Base-by-base conservation (phyloP, 352 stramenopile species). In the Aphanomyces cochlioides region DNA sequence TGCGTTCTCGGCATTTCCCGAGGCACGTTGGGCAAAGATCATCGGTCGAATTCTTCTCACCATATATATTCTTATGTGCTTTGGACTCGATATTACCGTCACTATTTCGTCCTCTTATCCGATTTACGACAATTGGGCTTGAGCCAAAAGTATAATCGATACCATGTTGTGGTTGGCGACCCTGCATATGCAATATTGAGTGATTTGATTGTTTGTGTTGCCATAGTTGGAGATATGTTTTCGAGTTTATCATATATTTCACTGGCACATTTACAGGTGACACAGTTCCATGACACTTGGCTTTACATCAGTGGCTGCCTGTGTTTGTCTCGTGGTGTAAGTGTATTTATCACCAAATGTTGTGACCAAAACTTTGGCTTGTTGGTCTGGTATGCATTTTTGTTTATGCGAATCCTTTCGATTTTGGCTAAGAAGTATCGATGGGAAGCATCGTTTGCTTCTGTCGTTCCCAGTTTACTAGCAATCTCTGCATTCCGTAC, bases 331-430 rank as follows among this genome's bases (percentile, higher is more conserved):
- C 64, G 64, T 8, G 36, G 17, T 4, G 64, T 70, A 63, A 28
- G 28, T 28, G 28, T 2, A 7, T 21, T 50, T 12, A 50, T 50
- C n/a, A 36, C 43, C 10, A n/a, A 12, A 12, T n/a, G 10, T 50
- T 50, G 10, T 12, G 28, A n/a, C 10, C 17, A 12, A n/a, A 12
- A 1, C 1, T n/a, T n/a, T n/a, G 17, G 10, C 43, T 28, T 15
- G 12, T 61, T 61, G 64, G 34, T 70, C 7, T 70, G 64, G 64
- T 61, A 63, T 70, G 50, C 64, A 4, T 70, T 63, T 37, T 47
- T 50, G 17, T 4, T 41, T 3, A 36, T 61, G 38, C 39, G 50
- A 10, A n/a, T 61, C n/a, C 7, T 40, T 13, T 41, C 38, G 3
- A 13, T 63, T 5, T 5, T 36, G 6, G 13, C 61, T 10, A 64